Conservation (phyloP, 148 eudicot genomes). For the Spergularia marina region DNA sequence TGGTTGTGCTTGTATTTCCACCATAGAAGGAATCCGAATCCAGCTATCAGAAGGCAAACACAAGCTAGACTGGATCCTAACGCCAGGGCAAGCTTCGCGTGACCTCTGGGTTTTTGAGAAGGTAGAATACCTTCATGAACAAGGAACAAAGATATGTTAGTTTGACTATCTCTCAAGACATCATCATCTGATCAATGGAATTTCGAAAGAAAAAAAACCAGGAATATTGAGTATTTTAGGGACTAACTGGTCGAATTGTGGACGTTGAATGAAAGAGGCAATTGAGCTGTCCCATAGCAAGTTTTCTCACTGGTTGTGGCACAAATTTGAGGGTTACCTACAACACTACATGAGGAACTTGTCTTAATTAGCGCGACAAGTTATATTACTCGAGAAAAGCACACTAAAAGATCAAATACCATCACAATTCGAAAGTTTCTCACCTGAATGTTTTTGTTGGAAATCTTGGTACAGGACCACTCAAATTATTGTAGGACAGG, state of each 20-base stretch:
- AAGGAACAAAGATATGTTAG: slow-evolving; percentile 9
- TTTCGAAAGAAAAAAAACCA: no score
- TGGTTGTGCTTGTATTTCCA: slow-evolving; percentile 54
- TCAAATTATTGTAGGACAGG: slow-evolving; percentile 85
- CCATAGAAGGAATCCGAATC: slow-evolving; percentile 68
- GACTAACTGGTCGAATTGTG: slow-evolving; percentile 59
- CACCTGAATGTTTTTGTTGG: slow-evolving; percentile 82
- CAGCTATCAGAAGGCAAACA: slow-evolving; percentile 57
- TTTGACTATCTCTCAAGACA: not conserved
- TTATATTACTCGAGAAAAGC: not conserved
- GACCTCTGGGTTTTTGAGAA: slow-evolving; percentile 47
- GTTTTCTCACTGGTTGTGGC: slow-evolving; percentile 61
- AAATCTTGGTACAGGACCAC: slow-evolving; percentile 84
- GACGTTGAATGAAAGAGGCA: slow-evolving; percentile 65
- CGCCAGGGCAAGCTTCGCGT: slow-evolving; percentile 60
- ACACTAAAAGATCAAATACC: not conserved
- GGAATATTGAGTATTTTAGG: not conserved
- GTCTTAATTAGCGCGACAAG: not conserved
- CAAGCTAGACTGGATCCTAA: slow-evolving; percentile 75
- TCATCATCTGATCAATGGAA: not conserved
- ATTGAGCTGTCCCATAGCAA: slow-evolving; percentile 72
- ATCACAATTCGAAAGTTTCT: slow-evolving; percentile 15
- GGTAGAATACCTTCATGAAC: slow-evolving; percentile 42
- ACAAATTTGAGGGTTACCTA: slow-evolving; percentile 82
- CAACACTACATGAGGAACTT: slow-evolving; percentile 42